Percentiles rank a stretch among this genome's conserved stretches.
Evolutionary conservation across 2,329 filamentous ascomycete species (phyloP).

Genomic region (Juglanconis juglandina): DNA sequence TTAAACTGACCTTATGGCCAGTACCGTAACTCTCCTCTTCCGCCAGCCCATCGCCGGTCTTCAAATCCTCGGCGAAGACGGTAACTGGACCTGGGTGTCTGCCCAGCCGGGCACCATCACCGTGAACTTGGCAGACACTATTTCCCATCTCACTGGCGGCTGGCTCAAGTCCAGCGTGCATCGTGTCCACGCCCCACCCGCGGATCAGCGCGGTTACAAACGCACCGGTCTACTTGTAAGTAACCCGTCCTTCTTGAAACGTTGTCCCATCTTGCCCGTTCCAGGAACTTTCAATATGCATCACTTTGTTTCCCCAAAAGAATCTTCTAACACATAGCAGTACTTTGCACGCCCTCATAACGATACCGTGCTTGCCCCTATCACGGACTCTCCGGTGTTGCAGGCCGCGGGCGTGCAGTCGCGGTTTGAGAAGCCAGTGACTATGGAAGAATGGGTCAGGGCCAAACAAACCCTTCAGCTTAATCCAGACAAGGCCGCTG

Average conservation of each 20-base stretch:
- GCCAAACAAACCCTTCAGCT: not conserved
- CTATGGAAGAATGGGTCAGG: not conserved
- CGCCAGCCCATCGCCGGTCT: conserved; percentile 12
- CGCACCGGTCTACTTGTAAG: conserved; percentile 1
- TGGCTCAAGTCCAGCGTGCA: conserved; percentile 44
- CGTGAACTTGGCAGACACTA: conserved; percentile 48
- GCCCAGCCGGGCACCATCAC: conserved; percentile 48
- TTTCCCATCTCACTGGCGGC: conserved; percentile 45
- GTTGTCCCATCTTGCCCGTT: not conserved
- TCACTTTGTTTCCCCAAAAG: not conserved
- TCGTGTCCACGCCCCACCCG: conserved; percentile 39
- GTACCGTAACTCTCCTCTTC: conserved; percentile 12
- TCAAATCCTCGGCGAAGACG: conserved; percentile 10
- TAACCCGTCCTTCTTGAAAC: not conserved
- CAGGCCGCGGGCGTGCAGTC: conserved; percentile 13
- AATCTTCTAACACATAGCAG: conserved; percentile 19
- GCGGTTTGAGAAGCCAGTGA: not conserved
- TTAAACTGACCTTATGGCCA: not conserved
- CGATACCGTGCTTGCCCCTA: conserved; percentile 33
- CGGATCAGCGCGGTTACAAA: conserved; percentile 35
- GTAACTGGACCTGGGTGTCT: conserved; percentile 42
- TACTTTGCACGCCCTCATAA: conserved; percentile 38
- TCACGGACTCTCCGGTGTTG: conserved; percentile 32
- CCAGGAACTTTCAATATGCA: not conserved
- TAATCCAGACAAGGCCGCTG: not conserved